Conservation (phyloP, 2,329 filamentous ascomycete species). For the Ustulina deusta region DNA sequence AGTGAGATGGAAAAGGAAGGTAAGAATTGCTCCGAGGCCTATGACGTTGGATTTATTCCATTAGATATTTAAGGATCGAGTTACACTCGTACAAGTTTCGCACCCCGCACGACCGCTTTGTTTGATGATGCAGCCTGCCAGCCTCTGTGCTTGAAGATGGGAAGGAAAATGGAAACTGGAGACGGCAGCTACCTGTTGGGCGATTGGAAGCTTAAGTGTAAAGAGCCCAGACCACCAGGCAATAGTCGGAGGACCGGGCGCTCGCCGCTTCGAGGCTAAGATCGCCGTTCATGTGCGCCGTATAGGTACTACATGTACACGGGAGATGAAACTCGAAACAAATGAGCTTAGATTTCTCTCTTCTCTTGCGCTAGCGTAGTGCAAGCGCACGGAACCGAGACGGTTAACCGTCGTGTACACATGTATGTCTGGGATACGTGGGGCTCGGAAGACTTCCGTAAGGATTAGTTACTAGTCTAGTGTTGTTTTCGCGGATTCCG, state of each 20-base stretch:
- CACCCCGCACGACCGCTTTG: not conserved
- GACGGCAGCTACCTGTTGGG: not conserved
- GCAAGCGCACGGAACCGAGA: constrained; percentile 14
- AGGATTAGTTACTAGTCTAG: not conserved
- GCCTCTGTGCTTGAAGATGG: not conserved
- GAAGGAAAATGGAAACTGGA: not conserved
- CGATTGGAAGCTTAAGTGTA: not conserved
- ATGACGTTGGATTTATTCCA: constrained; percentile 18
- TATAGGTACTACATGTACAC: not conserved
- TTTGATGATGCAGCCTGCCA: not conserved
- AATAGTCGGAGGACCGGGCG: constrained; percentile 1
- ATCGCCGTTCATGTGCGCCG: constrained; percentile 16
- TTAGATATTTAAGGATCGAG: not conserved
- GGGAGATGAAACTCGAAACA: constrained; percentile 25
- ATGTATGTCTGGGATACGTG: constrained; percentile 1
- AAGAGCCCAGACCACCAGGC: not conserved
- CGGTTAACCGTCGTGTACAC: not conserved
- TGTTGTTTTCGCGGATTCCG: constrained; percentile 3
- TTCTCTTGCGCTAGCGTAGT: not conserved
- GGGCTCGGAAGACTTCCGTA: constrained; percentile 20
- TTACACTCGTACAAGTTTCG: constrained; percentile 5
- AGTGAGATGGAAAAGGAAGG: not conserved
- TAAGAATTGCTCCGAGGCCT: not conserved
- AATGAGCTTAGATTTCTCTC: constrained; percentile 10
- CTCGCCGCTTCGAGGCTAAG: constrained; percentile 5